Base-by-base conservation (phyloP, 2,329 filamentous ascomycete genomes). In the Colletotrichum cordylinicola region DNA sequence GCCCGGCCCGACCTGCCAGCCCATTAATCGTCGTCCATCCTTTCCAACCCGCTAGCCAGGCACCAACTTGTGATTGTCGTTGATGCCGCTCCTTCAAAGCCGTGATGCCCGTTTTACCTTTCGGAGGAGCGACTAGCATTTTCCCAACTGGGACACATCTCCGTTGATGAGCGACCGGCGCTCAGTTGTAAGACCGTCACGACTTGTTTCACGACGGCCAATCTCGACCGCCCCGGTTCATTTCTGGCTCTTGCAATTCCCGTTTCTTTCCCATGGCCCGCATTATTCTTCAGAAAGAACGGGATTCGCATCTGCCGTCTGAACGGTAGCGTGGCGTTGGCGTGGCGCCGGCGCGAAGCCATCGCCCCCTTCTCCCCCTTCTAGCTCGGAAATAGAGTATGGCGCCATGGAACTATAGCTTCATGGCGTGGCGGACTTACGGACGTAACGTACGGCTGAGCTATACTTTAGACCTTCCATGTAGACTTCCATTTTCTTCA, bases 71-170 rank as follows among this genome's bases (percentile, higher is more conserved):
- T 43, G 58, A 61, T 39, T 37, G 35, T 43, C 29, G 33, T 39
- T 62, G 60, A 64, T 43, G 37, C 27, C 37, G 39, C 67, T 33
- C 61, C 56, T 39, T 73, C 55, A 58, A 68, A 56, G 27, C 56
- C 58, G 43, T 68, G 56, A 73, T 69, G 58, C 43, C 15, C 58
- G 58, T 74, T 68, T 74, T 65, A 39, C 64, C 74, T 74, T 74
- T 76, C 64, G 65, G 74, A 48, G 70, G 48, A 69, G 43, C 65
- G 64, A 60, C 70, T 58, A 69, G 43, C 35, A 69, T 64, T 67
- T 75, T 56, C 74, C 74, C 58, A 69, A 68, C 37, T 55, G 21
- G 70, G 74, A 15, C 58, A 76, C 35, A 76, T 27, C 74, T 76
- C 74, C 74, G 74, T 60, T 67, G 39, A 56, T 62, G 73, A 58